phyloP scores from a whole-genome alignment of 352 stramenopile species.

The Phytophthora constricta region DNA sequence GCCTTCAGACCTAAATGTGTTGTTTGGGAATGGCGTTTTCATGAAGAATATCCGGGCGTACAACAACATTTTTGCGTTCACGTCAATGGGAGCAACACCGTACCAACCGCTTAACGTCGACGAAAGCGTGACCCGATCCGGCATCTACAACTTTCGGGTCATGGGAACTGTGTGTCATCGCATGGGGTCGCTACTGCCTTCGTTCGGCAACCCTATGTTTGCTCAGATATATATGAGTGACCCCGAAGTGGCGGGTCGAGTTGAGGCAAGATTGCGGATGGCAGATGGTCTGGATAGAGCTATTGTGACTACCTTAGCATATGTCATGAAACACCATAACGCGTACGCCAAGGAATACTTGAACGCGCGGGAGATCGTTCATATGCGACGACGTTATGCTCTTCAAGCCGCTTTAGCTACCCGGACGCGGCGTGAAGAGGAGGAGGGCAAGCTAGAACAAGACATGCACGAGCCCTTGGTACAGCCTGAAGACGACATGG shows the following conservation, averaged over 20 bases:
- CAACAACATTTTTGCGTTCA: conserved; percentile 27
- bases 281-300: no score
- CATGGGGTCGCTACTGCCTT: neutral
- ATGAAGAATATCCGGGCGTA: conserved; percentile 9
- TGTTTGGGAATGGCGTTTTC: neutral
- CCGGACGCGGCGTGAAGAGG: no score
- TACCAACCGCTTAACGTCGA: neutral
- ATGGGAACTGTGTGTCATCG: conserved; percentile 4
- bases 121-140: neutral
- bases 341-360: conserved; percentile 6
- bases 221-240: conserved; percentile 23
- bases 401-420: neutral
- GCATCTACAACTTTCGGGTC: conserved; percentile 6
- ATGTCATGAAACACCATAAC: conserved; percentile 15
- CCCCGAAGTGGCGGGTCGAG: neutral
- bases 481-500: neutral
- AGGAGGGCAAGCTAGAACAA: neutral
- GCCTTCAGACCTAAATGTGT: neutral
- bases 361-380: neutral
- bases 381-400: neutral
- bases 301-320: neutral
- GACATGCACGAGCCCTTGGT: neutral
- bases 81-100: neutral
- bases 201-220: conserved; percentile 5
- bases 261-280: no score